Conservation (phyloP, 1,139 yeast genomes). For the Hemisphaericaspora xylanilytica region DNA sequence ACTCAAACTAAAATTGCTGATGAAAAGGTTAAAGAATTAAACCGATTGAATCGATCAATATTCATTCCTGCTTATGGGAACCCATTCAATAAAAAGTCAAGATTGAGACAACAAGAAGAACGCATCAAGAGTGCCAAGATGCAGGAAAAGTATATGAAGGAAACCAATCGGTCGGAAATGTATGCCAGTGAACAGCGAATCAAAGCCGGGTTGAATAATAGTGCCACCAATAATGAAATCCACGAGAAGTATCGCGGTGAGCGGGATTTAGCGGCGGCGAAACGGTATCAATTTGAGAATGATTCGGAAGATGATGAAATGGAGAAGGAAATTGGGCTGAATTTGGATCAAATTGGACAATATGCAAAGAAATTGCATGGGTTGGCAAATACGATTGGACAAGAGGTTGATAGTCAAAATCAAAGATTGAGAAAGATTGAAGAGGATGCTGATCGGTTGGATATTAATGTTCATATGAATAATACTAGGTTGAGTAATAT, state of each 20-base stretch:
- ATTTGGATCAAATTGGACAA: slow-evolving; percentile 52
- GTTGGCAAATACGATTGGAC: slow-evolving; percentile 46
- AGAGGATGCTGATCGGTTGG: slow-evolving; percentile 56
- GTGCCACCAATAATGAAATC: slow-evolving; percentile 38
- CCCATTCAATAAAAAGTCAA: slow-evolving; percentile 82
- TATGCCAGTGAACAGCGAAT: slow-evolving; percentile 48
- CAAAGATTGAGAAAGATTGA: slow-evolving; percentile 47
- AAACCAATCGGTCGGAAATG: slow-evolving; percentile 41
- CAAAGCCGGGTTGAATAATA: slow-evolving; percentile 40
- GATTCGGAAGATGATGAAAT: slow-evolving; percentile 60
- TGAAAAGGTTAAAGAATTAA: slow-evolving; percentile 77
- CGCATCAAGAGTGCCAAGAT: slow-evolving; percentile 63
- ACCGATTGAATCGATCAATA: slow-evolving; percentile 76
- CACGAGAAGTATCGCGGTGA: slow-evolving; percentile 52
- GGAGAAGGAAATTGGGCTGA: slow-evolving; percentile 55
- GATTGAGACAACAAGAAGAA: slow-evolving; percentile 75
- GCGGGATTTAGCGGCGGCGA: slow-evolving; percentile 44
- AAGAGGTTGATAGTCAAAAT: slow-evolving; percentile 53
- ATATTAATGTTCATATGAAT: slow-evolving; percentile 53
- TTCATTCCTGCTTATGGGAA: slow-evolving; percentile 79
- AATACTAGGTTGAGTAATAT: slow-evolving; percentile 45
- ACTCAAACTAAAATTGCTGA: slow-evolving; percentile 83
- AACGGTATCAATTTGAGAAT: slow-evolving; percentile 49
- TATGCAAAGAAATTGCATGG: slow-evolving; percentile 43
- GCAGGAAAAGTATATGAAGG: slow-evolving; percentile 54